These are phyloP conservation scores for Xylariaceae sp. DNA, from an alignment of 2,329 filamentous ascomycete genomes.

Conservation along the genomic window DNA sequence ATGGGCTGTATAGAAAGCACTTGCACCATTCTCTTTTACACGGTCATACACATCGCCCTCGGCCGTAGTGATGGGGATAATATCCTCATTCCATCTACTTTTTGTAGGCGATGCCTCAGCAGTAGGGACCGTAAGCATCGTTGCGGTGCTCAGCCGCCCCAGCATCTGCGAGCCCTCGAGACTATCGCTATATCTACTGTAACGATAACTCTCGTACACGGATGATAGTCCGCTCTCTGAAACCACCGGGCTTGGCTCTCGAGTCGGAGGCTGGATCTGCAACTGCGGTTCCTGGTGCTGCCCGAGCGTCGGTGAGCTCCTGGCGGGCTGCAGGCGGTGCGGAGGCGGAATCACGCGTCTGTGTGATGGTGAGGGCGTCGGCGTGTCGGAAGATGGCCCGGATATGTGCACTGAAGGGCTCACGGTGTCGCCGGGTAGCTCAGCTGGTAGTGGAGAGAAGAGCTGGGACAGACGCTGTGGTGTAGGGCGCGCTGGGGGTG, in stretches of 20 bases:
- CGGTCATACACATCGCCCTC: background rate
- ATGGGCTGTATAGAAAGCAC: background rate
- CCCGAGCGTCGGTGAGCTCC: slow-evolving; percentile 36
- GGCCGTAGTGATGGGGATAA: background rate
- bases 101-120: slow-evolving; percentile 4
- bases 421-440: slow-evolving; percentile 15
- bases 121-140: slow-evolving; percentile 24
- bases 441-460: slow-evolving; percentile 37
- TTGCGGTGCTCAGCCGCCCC: slow-evolving; percentile 22
- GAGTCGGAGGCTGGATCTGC: slow-evolving; percentile 30
- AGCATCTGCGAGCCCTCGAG: slow-evolving; percentile 17
- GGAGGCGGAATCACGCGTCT: slow-evolving; percentile 34
- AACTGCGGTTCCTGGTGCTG: slow-evolving; percentile 3
- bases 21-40: background rate
- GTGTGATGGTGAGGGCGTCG: slow-evolving; percentile 33
- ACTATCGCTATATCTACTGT: slow-evolving; percentile 24
- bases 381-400: slow-evolving; percentile 16
- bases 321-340: slow-evolving; percentile 30
- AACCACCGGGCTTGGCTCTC: slow-evolving; percentile 18
- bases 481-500: slow-evolving; percentile 22
- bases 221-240: slow-evolving; percentile 42
- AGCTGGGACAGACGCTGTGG: slow-evolving; percentile 38
- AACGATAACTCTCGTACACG: slow-evolving; percentile 41
- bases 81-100: slow-evolving; percentile 8
- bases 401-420: background rate